Conservation (phyloP, 2,329 filamentous ascomycete species). For the Aphanoascus verrucosus region DNA sequence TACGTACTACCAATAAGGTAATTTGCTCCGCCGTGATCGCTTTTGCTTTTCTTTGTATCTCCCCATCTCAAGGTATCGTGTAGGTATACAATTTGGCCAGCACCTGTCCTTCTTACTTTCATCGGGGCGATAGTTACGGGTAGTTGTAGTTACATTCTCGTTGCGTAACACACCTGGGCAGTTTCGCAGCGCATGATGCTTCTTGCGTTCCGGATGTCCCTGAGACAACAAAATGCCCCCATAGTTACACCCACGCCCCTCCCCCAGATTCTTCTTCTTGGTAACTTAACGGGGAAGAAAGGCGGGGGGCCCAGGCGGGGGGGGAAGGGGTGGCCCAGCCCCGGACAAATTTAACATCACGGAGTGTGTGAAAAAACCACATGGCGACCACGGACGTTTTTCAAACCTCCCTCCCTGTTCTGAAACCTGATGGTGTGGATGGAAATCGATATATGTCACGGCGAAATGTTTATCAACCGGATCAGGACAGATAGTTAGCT, state of each 20-base stretch:
- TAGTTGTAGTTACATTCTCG: too few relatives aligned
- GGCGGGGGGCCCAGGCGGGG: background rate
- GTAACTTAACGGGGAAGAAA: background rate
- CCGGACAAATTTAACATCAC: background rate
- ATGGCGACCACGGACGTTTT: background rate
- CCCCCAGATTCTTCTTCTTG: too few relatives aligned
- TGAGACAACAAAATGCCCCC: background rate
- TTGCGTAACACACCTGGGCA: background rate
- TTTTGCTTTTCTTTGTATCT: too few relatives aligned
- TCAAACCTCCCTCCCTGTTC: background rate
- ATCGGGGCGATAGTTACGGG: too few relatives aligned
- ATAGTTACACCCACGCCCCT: background rate
- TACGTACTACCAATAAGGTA: too few relatives aligned
- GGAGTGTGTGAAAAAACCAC: background rate
- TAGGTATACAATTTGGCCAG: too few relatives aligned
- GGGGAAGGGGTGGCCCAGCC: background rate
- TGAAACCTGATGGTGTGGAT: background rate
- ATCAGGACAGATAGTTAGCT: background rate
- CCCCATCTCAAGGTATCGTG: too few relatives aligned
- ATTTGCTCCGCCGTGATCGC: too few relatives aligned
- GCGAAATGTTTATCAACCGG: background rate
- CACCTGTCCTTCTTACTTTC: too few relatives aligned
- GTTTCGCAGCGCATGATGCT: constrained; percentile 1
- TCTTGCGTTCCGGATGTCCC: background rate
- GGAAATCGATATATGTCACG: background rate